Conservation (phyloP, 2,329 filamentous ascomycete genomes). For the Fusarium cyanostomum region DNA sequence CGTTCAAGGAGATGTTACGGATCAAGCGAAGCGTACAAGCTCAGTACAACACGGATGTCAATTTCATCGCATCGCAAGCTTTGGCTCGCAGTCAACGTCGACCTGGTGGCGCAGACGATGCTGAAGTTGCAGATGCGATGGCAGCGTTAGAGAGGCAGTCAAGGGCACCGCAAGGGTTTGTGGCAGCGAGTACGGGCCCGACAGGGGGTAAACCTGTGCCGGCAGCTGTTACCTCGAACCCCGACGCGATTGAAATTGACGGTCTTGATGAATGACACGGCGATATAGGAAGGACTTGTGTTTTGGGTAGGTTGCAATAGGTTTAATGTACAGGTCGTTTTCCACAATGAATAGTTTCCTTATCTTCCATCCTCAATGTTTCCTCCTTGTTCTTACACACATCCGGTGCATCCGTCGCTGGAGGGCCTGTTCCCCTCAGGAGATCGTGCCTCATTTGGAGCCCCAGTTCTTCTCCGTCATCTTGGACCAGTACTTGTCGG, state of each 20-base stretch:
- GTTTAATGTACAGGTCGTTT: constrained; percentile 34
- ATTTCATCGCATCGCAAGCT: constrained; percentile 96
- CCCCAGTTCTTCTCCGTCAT: constrained; percentile 61
- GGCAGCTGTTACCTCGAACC: constrained; percentile 69
- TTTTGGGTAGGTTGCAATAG: constrained; percentile 28
- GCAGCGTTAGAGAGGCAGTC: constrained; percentile 87
- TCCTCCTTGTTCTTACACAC: constrained; percentile 29
- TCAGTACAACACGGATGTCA: constrained; percentile 98
- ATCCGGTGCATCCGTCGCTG: background rate
- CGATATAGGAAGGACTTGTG: constrained; percentile 11
- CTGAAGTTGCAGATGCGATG: constrained; percentile 81
- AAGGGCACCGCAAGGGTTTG: constrained; percentile 89
- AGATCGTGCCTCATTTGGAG: constrained; percentile 43
- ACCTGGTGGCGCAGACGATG: constrained; percentile 54
- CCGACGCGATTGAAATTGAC: constrained; percentile 86
- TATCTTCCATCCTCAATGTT: constrained; percentile 9
- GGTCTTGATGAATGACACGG: constrained; percentile 68
- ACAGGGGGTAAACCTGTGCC: constrained; percentile 60
- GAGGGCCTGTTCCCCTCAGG: background rate
- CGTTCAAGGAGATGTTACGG: constrained; percentile 98
- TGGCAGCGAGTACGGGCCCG: constrained; percentile 81
- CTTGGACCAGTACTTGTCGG: constrained; percentile 69
- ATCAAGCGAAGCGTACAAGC: constrained; percentile 98
- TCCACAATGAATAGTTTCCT: constrained; percentile 24
- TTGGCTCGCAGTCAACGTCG: constrained; percentile 82